Conservation (phyloP, 2,329 filamentous ascomycete genomes). For the Zymoseptoria ardabiliae region DNA sequence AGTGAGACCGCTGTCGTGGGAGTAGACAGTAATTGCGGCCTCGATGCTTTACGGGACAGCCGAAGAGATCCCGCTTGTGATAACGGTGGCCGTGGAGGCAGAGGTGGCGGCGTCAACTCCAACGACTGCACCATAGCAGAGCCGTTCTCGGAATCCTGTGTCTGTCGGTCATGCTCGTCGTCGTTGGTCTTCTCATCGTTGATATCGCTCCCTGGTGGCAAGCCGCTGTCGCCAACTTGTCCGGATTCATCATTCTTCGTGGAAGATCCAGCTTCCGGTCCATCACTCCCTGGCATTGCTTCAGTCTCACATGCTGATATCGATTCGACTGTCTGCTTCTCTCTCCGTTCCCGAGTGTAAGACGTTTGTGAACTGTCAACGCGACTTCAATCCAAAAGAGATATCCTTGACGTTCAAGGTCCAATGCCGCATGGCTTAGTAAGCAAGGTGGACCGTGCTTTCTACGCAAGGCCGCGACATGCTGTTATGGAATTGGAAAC, state of each 20-base stretch:
- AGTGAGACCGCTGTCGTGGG: slow-evolving; percentile 81
- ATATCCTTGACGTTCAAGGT: neutral
- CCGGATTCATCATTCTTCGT: neutral
- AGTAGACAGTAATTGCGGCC: slow-evolving; percentile 47
- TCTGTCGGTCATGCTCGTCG: neutral
- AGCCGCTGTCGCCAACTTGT: neutral
- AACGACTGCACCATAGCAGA: slow-evolving; percentile 14
- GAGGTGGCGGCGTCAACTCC: slow-evolving; percentile 31
- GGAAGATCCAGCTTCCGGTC: slow-evolving; percentile 2
- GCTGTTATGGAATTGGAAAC: neutral
- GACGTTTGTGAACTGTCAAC: neutral
- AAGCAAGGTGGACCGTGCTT: neutral
- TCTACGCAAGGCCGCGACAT: neutral
- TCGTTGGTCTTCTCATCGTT: neutral
- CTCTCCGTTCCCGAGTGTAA: neutral
- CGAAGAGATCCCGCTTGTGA: slow-evolving; percentile 23
- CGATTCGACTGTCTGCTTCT: neutral
- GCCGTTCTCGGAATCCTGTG: neutral
- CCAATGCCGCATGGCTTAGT: neutral
- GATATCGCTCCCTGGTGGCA: neutral
- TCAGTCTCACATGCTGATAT: slow-evolving; percentile 5
- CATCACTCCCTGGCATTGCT: slow-evolving; percentile 16
- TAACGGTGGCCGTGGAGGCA: slow-evolving; percentile 30
- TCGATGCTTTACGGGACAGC: slow-evolving; percentile 28
- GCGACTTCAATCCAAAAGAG: neutral